Percentiles rank a stretch among this genome's conserved stretches.
Conservation (phyloP, 2,329 filamentous ascomycete species). For the Pezicula carpinea region DNA sequence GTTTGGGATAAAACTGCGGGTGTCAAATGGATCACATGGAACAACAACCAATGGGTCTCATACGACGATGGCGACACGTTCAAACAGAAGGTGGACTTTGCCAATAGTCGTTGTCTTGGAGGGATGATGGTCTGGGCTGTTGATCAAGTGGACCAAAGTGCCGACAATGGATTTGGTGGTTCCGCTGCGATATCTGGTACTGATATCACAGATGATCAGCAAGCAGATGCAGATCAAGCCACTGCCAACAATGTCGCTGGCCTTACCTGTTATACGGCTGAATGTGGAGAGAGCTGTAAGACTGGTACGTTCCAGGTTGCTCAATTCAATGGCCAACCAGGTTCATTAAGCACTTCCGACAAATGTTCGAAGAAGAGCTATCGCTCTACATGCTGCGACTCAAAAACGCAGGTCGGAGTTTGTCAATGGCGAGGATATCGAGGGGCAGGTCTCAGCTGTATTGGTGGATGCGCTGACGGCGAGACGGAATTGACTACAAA, state of each 20-base stretch:
- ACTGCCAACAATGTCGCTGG: slow-evolving; percentile 6
- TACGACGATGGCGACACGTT: slow-evolving; percentile 28
- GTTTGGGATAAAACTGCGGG: slow-evolving; percentile 19
- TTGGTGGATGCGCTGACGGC: slow-evolving; percentile 24
- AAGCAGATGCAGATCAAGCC: slow-evolving; percentile 15
- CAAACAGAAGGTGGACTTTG: slow-evolving; percentile 23
- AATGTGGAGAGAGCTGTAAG: slow-evolving; percentile 23
- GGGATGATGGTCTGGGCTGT: slow-evolving; percentile 27
- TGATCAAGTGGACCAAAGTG: slow-evolving; percentile 6
- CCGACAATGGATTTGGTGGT: neutral
- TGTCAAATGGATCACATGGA: slow-evolving; percentile 17
- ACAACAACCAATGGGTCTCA: slow-evolving; percentile 26
- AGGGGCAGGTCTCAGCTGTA: slow-evolving; percentile 26
- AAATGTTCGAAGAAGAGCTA: slow-evolving; percentile 23
- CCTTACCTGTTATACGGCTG: slow-evolving; percentile 20
- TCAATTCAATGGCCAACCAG: slow-evolving; percentile 28
- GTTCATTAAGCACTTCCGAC: slow-evolving; percentile 18
- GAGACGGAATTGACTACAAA: slow-evolving; percentile 28
- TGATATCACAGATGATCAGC: slow-evolving; percentile 4
- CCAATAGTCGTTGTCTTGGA: slow-evolving; percentile 20
- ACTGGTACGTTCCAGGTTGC: slow-evolving; percentile 23
- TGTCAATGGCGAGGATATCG: slow-evolving; percentile 27
- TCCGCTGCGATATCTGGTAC: no score
- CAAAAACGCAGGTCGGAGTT: slow-evolving; percentile 20
- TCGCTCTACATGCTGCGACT: slow-evolving; percentile 25